Evolutionary conservation across 139 green algal genomes (phyloP), one percentile per base, ranked within the genome.

Genomic region (Chlorella sp.): DNA sequence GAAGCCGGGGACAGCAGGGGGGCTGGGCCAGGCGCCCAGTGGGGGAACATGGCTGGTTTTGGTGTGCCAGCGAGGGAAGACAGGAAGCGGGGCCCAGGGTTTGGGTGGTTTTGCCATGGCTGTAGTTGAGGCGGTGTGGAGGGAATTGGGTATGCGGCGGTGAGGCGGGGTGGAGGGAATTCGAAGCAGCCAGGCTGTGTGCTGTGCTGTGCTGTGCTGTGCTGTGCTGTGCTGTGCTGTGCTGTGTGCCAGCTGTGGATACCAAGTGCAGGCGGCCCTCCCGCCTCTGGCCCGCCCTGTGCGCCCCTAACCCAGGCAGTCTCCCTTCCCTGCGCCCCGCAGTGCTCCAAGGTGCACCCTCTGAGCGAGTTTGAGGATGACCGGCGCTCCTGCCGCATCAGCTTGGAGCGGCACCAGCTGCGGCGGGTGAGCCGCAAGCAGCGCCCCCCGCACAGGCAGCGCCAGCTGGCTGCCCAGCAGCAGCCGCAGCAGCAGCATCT

Each of bases 281-380:
- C 30, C 21, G 2, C 69, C 28, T 76, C 21, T 28, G 21, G 21
- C 69, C 12, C 28, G 69, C 30, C 69, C 69, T 34, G 30, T 34
- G 69, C 12, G 69, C 30, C 22, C 24, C 22, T 60, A n/a, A 32
- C 77, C 77, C 1, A 7, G 39, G 32, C n/a, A 34, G 9, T 42
- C 4, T n/a, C 73, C 73, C n/a, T 80, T 39, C 37, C 24, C 40
- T 30, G 1, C 1, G 39, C 39, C 39, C 34, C 40, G 42, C 79
- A 85, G 79, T 85, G 79, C 79, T 64, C 42, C 28, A 64, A 85
- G 42, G 28, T 85, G 30, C 79, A 85, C 42, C 79, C 32, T 0
- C 12, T 85, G 1, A 16, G 19, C 26, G 79, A 64, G 0, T 85
- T 85, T 40, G 42, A 85, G 1, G 79, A 37, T 0, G 40, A 68